Evolutionary conservation across 495 filamentous ascomycete genomes (phyloP).

Genomic region (Penicillium cinerascens): DNA sequence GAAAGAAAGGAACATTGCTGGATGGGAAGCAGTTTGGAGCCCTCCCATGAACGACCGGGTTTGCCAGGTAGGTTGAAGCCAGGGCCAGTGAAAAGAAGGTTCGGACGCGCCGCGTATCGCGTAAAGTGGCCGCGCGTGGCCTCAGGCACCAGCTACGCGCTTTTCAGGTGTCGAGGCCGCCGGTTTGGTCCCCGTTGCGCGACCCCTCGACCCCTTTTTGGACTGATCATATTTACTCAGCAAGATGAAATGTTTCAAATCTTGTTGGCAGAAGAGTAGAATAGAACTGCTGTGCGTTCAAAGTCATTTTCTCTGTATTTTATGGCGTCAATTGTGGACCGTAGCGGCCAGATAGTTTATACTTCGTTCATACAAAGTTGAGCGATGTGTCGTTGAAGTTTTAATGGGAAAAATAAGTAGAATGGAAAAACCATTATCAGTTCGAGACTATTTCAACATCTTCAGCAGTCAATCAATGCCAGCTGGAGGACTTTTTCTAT

Average conservation of each 20-base stretch:
- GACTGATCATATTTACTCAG: background rate
- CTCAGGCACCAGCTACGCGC: slow-evolving; percentile 6
- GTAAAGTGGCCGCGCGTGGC: slow-evolving; percentile 37
- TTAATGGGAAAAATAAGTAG: too few relatives aligned
- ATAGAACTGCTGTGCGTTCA: background rate
- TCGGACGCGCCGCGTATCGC: slow-evolving; percentile 38
- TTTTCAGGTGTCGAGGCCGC: background rate
- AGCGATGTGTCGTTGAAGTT: too few relatives aligned
- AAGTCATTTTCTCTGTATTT: background rate
- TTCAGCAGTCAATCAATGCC: background rate
- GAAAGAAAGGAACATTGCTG: slow-evolving; percentile 31
- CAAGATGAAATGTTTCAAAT: background rate
- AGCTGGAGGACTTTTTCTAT: background rate
- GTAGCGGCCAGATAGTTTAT: too few relatives aligned
- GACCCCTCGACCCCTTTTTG: background rate
- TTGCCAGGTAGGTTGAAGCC: slow-evolving; percentile 3
- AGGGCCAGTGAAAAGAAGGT: slow-evolving; percentile 22
- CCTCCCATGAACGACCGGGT: slow-evolving; percentile 12
- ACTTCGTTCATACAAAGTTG: too few relatives aligned
- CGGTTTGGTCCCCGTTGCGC: background rate
- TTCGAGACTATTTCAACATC: too few relatives aligned
- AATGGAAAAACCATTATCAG: too few relatives aligned
- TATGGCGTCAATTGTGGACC: background rate
- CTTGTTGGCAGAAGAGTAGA: background rate
- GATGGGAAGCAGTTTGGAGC: slow-evolving; percentile 7